These are phyloP conservation scores for Aegilops bicornis DNA, from an alignment of 176 grass and related monocot species.

Conservation along the genomic window DNA sequence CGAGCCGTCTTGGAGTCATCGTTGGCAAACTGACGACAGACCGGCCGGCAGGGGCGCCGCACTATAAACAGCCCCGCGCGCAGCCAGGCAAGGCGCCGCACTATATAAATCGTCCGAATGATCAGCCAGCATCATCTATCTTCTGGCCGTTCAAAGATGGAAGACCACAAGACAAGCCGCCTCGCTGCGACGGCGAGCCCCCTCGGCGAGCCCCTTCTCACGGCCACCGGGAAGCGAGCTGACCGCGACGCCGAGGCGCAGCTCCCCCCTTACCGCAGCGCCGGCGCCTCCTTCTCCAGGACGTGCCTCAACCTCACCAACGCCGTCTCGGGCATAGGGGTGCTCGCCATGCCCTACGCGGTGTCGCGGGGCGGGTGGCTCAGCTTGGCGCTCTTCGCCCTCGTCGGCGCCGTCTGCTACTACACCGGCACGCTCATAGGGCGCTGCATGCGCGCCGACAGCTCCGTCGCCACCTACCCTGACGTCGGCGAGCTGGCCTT, in stretches of 20 bases:
- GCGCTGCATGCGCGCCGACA: constrained; percentile 6
- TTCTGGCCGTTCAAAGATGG: not conserved
- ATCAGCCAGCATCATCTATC: too few relatives aligned
- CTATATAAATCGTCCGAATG: too few relatives aligned
- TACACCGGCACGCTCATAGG: not conserved
- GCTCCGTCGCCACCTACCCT: not conserved
- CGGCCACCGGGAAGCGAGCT: too few relatives aligned
- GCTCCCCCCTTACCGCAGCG: not conserved
- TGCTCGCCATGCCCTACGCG: not conserved
- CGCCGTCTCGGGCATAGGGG: not conserved
- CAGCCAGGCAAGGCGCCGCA: too few relatives aligned
- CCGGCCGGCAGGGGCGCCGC: too few relatives aligned
- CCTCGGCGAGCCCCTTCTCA: not conserved
- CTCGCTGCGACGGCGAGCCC: not conserved
- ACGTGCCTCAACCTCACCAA: constrained; percentile 12
- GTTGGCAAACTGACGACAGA: too few relatives aligned
- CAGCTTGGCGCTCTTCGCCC: not conserved
- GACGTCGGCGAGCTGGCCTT: not conserved
- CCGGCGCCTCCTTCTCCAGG: not conserved
- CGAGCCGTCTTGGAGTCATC: too few relatives aligned
- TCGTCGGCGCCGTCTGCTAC: constrained; percentile 7
- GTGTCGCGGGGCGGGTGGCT: constrained; percentile 5
- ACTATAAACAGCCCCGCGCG: too few relatives aligned
- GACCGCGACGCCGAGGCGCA: too few relatives aligned
- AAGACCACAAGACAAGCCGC: not conserved